phyloP scores from a whole-genome alignment of 257 asterid species.

The Oldenlandia corymbosa region DNA sequence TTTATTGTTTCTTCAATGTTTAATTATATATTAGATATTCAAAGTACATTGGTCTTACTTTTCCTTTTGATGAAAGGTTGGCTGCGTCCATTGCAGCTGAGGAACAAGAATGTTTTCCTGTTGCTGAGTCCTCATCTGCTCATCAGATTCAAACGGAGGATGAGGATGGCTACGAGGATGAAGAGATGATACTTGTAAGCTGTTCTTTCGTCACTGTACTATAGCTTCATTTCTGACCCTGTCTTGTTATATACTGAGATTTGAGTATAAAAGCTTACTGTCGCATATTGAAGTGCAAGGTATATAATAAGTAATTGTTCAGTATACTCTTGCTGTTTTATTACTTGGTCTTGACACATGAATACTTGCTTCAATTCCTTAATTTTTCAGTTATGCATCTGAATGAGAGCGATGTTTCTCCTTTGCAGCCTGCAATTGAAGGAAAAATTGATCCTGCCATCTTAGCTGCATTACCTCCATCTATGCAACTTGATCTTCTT shows the following conservation, averaged over 20 bases:
- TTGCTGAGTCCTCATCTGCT: constrained; percentile 63
- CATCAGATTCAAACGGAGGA: constrained; percentile 30
- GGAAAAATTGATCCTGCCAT: constrained; percentile 92
- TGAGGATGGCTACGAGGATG: constrained; percentile 59
- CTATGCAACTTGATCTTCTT: constrained; percentile 99
- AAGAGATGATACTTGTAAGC: constrained; percentile 86
- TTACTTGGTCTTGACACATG: background rate
- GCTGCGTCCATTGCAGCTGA: constrained; percentile 95
- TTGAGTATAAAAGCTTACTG: background rate
- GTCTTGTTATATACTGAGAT: constrained; percentile 1
- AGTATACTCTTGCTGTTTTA: no score
- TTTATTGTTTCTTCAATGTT: background rate
- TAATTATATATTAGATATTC: constrained; percentile 10
- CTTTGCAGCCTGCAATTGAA: constrained; percentile 72
- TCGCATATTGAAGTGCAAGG: background rate
- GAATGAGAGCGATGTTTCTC: background rate
- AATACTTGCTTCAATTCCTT: background rate
- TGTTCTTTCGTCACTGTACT: constrained; percentile 13
- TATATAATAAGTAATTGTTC: no score
- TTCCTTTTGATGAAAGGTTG: constrained; percentile 52
- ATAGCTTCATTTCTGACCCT: background rate
- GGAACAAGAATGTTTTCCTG: constrained; percentile 50
- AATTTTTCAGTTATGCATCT: no score
- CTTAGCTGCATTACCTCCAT: constrained; percentile 91
- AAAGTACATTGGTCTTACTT: constrained; percentile 27